phyloP scores from a whole-genome alignment of 2,329 filamentous ascomycete genomes.

The Trichoderma hamatum region DNA sequence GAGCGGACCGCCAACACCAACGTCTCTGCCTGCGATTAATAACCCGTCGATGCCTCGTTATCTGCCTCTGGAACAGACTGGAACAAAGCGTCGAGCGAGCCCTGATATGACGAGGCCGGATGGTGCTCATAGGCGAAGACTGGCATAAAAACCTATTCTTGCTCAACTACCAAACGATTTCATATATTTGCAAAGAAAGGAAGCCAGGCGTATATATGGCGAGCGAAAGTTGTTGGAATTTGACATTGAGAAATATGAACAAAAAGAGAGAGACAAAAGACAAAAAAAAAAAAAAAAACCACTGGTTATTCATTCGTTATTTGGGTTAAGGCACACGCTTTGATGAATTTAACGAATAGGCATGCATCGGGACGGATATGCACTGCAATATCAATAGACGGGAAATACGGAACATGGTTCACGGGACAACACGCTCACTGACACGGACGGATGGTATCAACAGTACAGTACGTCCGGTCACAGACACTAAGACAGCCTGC shows the following conservation, averaged over 20 bases:
- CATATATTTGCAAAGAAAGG: neutral
- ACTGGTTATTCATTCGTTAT: conserved; percentile 5
- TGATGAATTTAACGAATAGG: neutral
- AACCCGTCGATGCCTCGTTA: conserved; percentile 33
- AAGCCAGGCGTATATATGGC: neutral
- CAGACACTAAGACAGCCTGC: conserved; percentile 10
- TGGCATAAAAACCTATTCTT: conserved; percentile 32
- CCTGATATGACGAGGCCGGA: conserved; percentile 50
- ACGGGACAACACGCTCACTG: conserved; percentile 5
- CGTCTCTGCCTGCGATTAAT: conserved; percentile 22
- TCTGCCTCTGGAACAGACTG: conserved; percentile 44
- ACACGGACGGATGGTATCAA: conserved; percentile 11
- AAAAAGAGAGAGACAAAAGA: neutral
- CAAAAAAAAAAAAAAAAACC: neutral
- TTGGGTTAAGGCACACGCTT: neutral
- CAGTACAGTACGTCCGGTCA: conserved; percentile 18
- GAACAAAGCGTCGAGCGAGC: conserved; percentile 58
- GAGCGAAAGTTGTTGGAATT: neutral
- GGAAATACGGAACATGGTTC: conserved; percentile 16
- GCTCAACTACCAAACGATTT: neutral
- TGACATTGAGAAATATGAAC: neutral
- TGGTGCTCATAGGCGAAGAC: conserved; percentile 47
- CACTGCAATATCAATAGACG: neutral
- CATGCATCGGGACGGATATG: neutral
- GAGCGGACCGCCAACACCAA: conserved; percentile 23